Percentiles rank a stretch among this genome's conserved stretches.
Evolutionary conservation across 2,329 filamentous ascomycete genomes (phyloP).

Genomic region (Boeremia exigua): DNA sequence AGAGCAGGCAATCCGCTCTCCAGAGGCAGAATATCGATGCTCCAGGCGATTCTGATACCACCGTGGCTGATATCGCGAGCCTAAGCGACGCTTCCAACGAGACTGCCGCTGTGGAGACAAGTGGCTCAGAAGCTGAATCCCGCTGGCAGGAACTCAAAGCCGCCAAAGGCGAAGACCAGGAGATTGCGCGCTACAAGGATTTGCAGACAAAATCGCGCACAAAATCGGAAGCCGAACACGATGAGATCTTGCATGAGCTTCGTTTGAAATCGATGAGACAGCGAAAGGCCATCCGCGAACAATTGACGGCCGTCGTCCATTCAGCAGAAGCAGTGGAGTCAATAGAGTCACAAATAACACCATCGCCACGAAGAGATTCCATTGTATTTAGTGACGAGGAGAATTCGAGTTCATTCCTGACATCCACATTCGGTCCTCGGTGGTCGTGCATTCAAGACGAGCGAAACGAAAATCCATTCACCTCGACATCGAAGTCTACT

Average conservation of each 20-base stretch:
- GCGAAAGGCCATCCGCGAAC: background rate
- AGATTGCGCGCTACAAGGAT: background rate
- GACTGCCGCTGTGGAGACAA: background rate
- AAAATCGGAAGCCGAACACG: background rate
- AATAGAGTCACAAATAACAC: too few species aligned
- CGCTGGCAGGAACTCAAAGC: constrained; percentile 1
- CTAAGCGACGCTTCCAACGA: background rate
- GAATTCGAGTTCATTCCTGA: too few species aligned
- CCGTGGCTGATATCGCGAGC: background rate
- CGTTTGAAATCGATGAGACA: background rate
- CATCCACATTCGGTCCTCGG: too few species aligned
- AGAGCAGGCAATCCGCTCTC: background rate
- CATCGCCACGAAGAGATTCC: too few species aligned
- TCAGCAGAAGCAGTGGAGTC: too few species aligned
- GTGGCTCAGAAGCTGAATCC: background rate
- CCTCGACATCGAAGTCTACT: background rate
- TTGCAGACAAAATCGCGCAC: background rate
- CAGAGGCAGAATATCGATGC: background rate
- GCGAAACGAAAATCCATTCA: too few species aligned
- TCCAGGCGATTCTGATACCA: background rate
- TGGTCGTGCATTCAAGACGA: too few species aligned
- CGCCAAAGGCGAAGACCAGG: background rate
- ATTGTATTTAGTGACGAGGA: too few species aligned
- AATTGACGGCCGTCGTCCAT: background rate
- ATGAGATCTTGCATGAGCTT: background rate